Evolutionary conservation across 2,329 filamentous ascomycete species (phyloP), one percentile per base, ranked within the genome.

Genomic region (Aspergillus sp.): DNA sequence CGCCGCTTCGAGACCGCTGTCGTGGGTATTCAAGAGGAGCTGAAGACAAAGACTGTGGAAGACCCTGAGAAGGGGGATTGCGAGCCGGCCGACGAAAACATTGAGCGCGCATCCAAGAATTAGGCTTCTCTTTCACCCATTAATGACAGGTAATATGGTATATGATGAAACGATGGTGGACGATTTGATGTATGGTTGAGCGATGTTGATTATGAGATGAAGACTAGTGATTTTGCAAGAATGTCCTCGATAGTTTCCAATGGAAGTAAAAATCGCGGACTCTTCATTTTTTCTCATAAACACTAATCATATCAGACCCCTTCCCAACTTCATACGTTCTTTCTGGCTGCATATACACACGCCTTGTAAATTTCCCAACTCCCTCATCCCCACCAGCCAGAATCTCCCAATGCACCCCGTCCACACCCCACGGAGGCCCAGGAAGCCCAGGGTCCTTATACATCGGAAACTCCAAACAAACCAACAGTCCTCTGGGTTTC

Each of bases 1-100:
- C 80, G 87, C 17, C 79, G 82, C 57, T 92, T 93, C 64, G 89
- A 90, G 69, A 77, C 81, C 55, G 83, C 81, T 4, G 76, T 76
- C 5, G 80, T 82, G 37, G 83, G 64, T 17, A 60, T 69, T 42
- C 61, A 70, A n/a, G 54, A 66, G 20, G 15, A 44, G 11, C 17
- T 24, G 3, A 19, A 51, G 12, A 17, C 49, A 8, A 69, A 70
- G 50, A 70, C 70, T 49, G 49, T 58, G 19, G 67, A 30, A 11
- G 27, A 68, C 33, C 19, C 68, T 22, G 68, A 70, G 40, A 52
- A 57, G 7, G 66, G 61, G n/a, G 54, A 61, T n/a, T 51, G 59
- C 9, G 60, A 64, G 55, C 75, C 75, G 12, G 56, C 17, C 1
- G 56, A 65, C 12, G 60, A 67, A 54, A 57, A 40, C 8, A 54